These are phyloP conservation scores for Epichloe brachyelytri DNA, from an alignment of 2,329 filamentous ascomycete genomes.

Conservation along the genomic window DNA sequence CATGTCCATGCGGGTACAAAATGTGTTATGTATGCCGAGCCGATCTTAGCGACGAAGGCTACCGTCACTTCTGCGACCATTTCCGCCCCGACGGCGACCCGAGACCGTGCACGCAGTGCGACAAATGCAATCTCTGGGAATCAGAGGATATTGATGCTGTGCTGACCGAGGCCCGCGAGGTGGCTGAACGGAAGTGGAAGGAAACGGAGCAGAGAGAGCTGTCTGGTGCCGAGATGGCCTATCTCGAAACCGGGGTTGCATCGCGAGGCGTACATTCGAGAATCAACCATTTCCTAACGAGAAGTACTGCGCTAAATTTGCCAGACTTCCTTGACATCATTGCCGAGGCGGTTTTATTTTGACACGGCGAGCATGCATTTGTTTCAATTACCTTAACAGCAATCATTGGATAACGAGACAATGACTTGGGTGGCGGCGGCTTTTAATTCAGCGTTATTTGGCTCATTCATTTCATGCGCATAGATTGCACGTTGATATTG, in stretches of 20 bases:
- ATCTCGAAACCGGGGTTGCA: constrained; percentile 41
- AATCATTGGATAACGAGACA: background rate
- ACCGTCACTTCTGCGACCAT: constrained; percentile 91
- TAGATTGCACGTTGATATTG: background rate
- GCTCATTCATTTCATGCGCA: background rate
- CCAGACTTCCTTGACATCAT: constrained; percentile 33
- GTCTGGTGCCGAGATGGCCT: constrained; percentile 40
- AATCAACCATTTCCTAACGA: constrained; percentile 20
- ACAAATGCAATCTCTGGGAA: constrained; percentile 68
- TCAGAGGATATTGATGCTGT: constrained; percentile 60
- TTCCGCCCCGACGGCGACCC: constrained; percentile 71
- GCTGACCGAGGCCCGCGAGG: constrained; percentile 53
- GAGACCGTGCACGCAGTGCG: constrained; percentile 63
- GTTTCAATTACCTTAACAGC: background rate
- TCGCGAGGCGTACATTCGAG: constrained; percentile 12
- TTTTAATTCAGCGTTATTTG: background rate
- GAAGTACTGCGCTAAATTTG: constrained; percentile 24
- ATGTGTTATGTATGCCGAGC: constrained; percentile 97
- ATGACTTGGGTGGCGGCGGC: background rate
- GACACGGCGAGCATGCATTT: background rate
- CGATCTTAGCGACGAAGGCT: constrained; percentile 61
- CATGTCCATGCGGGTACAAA: constrained; percentile 87
- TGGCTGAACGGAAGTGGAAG: constrained; percentile 60
- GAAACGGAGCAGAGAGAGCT: constrained; percentile 48
- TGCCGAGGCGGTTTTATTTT: constrained; percentile 20